Percentiles rank a stretch among this genome's conserved stretches.
Evolutionary conservation across 495 filamentous ascomycete species (phyloP).

Genomic region (Paragyromitra xinjiangensis): DNA sequence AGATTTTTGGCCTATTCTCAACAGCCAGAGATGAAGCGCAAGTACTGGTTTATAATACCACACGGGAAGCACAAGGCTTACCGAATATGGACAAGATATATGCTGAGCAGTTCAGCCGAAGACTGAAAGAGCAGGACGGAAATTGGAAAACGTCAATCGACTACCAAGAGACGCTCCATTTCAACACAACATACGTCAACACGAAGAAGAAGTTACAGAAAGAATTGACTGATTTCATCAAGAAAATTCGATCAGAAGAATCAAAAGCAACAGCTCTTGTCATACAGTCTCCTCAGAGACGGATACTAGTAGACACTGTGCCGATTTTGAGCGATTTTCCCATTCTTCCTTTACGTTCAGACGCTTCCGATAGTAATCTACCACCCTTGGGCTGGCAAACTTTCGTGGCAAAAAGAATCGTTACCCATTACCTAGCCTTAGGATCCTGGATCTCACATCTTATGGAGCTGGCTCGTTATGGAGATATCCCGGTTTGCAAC

Average conservation of each 20-base stretch:
- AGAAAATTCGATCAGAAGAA: conserved; percentile 88
- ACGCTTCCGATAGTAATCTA: conserved; percentile 83
- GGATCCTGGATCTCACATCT: conserved; percentile 92
- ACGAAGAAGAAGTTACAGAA: conserved; percentile 87
- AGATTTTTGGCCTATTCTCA: conserved; percentile 94
- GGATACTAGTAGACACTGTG: conserved; percentile 81
- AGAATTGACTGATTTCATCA: conserved; percentile 82
- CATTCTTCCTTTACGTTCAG: conserved; percentile 77
- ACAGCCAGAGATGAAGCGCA: conserved; percentile 80
- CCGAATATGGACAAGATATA: conserved; percentile 94
- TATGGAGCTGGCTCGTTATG: conserved; percentile 85
- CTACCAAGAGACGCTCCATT: conserved; percentile 87
- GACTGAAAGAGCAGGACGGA: conserved; percentile 71
- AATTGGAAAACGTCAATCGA: conserved; percentile 80
- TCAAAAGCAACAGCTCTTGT: conserved; percentile 79
- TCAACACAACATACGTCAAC: conserved; percentile 85
- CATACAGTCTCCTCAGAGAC: conserved; percentile 86
- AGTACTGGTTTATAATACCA: conserved; percentile 81
- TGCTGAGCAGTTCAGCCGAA: conserved; percentile 72
- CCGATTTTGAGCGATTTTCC: conserved; percentile 87
- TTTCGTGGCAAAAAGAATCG: conserved; percentile 83
- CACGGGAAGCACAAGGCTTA: conserved; percentile 76
- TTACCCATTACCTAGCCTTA: conserved; percentile 87
- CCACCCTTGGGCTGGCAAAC: conserved; percentile 94
- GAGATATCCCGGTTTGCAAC: conserved; percentile 93